Base-by-base conservation (phyloP, 129 eudicot genomes). In the Smallanthus sonchifolius region DNA sequence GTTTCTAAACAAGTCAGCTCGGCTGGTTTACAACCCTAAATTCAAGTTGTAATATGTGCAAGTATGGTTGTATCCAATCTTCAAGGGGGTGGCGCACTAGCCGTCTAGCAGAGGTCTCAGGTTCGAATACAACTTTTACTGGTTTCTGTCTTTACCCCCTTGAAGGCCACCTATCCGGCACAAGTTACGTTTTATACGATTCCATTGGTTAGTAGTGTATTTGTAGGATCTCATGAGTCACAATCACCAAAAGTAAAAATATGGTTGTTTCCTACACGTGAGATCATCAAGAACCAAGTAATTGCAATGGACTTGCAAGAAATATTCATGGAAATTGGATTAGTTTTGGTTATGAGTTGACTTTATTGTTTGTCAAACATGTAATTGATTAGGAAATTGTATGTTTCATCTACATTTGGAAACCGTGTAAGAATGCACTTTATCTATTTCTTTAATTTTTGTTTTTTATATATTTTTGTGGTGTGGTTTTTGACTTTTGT, bases 311-410 rank as follows among this genome's bases (percentile, higher is more conserved):
- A 59, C 2, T 77, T 69, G 70, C 76, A 16, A 51, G 73, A 63
- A 11, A n/a, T 16, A 24, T 64, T 51, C 60, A 63, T 51, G 68
- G 61, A 72, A 79, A 30, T 32, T 38, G 66, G 60, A 28, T 71
- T 17, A 16, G 28, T 5, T 70, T 72, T 65, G 43, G 15, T 63
- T 14, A 16, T 37, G 60, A 34, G 78, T 79, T 79, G 83, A 72
- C 78, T 79, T 42, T 65, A 32, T 72, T 8, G 14, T 49, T 69
- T 37, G 73, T 79, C 78, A 79, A 72, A 17, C 39, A 34, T 64
- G 35, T 20, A 63, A 63, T 64, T 54, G 57, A 78, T 78, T 13
- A 49, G 60, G 73, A 79, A 79, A 79, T 24, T 63, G 67, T 11
- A 64, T 67, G 28, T 40, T 51, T 65, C 39, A 44, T 64, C 37